Percentiles rank a stretch among this genome's conserved stretches.
These are phyloP conservation scores for Fusarium nelsonii DNA, from an alignment of 2,329 filamentous ascomycete genomes.

Conservation along the genomic window DNA sequence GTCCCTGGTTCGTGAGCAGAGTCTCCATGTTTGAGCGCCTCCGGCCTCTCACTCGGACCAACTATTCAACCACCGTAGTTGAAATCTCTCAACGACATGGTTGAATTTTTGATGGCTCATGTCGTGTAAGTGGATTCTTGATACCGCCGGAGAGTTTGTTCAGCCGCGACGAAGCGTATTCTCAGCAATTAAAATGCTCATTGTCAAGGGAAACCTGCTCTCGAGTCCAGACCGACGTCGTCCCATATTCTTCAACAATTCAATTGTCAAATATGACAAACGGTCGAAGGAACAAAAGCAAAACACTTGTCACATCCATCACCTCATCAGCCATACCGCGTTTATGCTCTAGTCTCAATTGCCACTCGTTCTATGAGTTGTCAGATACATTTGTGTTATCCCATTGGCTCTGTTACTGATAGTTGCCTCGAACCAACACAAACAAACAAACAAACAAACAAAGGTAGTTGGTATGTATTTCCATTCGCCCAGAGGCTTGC, in stretches of 20 bases:
- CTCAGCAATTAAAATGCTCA: background rate
- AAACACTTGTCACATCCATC: conserved; percentile 3
- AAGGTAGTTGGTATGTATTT: background rate
- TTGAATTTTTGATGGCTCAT: background rate
- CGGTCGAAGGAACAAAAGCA: conserved; percentile 27
- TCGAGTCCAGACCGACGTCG: background rate
- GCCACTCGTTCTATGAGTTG: conserved; percentile 5
- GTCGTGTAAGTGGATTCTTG: background rate
- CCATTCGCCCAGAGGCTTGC: background rate
- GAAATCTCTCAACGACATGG: background rate
- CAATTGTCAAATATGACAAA: conserved; percentile 7
- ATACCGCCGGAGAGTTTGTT: background rate
- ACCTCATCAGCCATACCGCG: conserved; percentile 7
- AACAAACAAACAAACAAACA: conserved; percentile 15
- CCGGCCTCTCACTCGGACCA: conserved; percentile 35
- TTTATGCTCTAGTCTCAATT: conserved; percentile 10
- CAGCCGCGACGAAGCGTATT: background rate
- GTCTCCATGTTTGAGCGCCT: conserved; percentile 27
- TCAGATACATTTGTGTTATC: conserved; percentile 5
- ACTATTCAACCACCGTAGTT: conserved; percentile 14
- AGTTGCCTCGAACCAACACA: conserved; percentile 11
- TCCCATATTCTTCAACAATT: conserved; percentile 1
- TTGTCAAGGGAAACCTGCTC: too few relatives aligned
- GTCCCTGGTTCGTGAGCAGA: background rate
- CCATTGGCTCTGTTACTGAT: conserved; percentile 8